Percentiles rank a stretch among this genome's conserved stretches.
Conservation (phyloP, 2,329 filamentous ascomycete genomes). For the Nemania sp. region DNA sequence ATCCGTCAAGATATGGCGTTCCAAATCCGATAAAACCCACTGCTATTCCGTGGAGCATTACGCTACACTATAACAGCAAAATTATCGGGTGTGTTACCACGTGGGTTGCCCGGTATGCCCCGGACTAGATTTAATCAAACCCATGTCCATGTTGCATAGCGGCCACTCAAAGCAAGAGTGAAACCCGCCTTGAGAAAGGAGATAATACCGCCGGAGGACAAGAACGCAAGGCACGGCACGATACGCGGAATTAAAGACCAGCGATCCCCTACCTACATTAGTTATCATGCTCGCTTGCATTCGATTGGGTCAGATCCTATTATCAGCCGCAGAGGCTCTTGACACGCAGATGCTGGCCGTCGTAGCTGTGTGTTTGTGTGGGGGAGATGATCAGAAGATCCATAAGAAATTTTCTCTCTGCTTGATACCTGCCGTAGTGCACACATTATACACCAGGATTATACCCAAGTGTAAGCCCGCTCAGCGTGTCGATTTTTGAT, state of each 20-base stretch:
- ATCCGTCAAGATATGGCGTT: conserved; percentile 9
- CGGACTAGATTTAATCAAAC: conserved; percentile 29
- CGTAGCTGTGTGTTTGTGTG: not conserved
- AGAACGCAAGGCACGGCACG: conserved; percentile 26
- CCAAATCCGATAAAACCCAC: conserved; percentile 13
- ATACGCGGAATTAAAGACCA: conserved; percentile 32
- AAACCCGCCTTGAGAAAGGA: conserved; percentile 29
- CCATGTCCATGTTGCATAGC: conserved; percentile 29
- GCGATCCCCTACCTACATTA: conserved; percentile 22
- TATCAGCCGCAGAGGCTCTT: conserved; percentile 17
- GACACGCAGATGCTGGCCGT: not conserved
- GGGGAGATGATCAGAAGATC: conserved; percentile 6
- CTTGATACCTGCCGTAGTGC: not conserved
- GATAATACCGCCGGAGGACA: conserved; percentile 31
- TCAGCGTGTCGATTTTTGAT: not conserved
- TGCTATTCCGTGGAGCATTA: not conserved
- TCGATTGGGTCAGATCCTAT: conserved; percentile 8
- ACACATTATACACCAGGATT: not conserved
- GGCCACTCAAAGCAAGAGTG: conserved; percentile 28
- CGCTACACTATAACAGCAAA: conserved; percentile 14
- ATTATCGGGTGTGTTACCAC: conserved; percentile 19
- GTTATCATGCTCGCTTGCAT: conserved; percentile 6
- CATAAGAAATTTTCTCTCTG: conserved; percentile 4
- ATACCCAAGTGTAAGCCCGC: too few relatives aligned
- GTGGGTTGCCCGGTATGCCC: conserved; percentile 21